Conservation (phyloP, 768 basidiomycete genomes). For the Termitomyces bulborhizus region DNA sequence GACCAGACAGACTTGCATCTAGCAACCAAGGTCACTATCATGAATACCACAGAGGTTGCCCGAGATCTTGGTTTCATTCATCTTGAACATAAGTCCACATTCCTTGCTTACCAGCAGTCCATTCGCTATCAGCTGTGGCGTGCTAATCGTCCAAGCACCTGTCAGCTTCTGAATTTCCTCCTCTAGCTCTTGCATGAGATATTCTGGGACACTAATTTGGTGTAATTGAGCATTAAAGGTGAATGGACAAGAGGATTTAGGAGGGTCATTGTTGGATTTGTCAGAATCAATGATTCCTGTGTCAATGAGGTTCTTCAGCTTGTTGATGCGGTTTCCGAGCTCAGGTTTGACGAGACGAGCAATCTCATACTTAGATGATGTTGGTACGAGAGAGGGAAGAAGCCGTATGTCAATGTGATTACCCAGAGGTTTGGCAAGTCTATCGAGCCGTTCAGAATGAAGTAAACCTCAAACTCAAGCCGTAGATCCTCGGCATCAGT, state of each 20-base stretch:
- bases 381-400: slow-evolving; percentile 62
- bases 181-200: slow-evolving; percentile 58
- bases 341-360: slow-evolving; percentile 54
- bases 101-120: too few species aligned
- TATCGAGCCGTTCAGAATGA: slow-evolving; percentile 64
- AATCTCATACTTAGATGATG: slow-evolving; percentile 47
- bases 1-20: too few species aligned
- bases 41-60: slow-evolving; percentile 42
- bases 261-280: slow-evolving; percentile 31
- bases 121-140: too few species aligned
- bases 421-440: slow-evolving; percentile 58
- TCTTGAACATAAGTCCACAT: slow-evolving; percentile 26
- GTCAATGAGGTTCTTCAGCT: slow-evolving; percentile 55
- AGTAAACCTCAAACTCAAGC: slow-evolving; percentile 76
- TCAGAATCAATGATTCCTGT: slow-evolving; percentile 55
- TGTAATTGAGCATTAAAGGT: slow-evolving; percentile 58
- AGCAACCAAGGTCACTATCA: slow-evolving; percentile 12
- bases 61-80: slow-evolving; percentile 61
- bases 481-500: slow-evolving; percentile 54
- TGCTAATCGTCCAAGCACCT: too few species aligned
- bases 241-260: slow-evolving; percentile 58
- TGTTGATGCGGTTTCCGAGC: slow-evolving; percentile 49
- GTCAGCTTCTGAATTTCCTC: too few species aligned
- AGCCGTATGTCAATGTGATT: slow-evolving; percentile 58
- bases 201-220: slow-evolving; percentile 44